A percentile compares a stretch with the other conserved stretches of the same genome.
Conservation (phyloP, 805 yeast species). For the Priceomyces carsonii region DNA sequence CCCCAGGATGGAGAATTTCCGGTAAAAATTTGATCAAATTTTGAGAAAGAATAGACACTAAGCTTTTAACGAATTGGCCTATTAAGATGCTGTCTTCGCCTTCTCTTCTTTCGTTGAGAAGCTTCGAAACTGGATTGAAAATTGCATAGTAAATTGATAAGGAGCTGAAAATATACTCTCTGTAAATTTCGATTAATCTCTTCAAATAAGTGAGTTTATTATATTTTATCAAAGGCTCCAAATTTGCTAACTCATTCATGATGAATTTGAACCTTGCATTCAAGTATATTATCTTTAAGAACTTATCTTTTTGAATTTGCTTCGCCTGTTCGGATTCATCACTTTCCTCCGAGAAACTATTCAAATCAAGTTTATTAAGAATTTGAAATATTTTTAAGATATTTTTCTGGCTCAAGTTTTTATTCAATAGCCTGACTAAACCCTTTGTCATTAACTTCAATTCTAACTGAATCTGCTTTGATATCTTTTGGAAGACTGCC, state of each 20-base stretch:
- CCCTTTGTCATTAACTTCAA: slow-evolving; percentile 68
- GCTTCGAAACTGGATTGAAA: slow-evolving; percentile 39
- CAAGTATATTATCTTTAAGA: slow-evolving; percentile 56
- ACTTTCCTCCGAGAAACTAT: slow-evolving; percentile 5
- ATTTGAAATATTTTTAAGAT: slow-evolving; percentile 78
- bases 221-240: slow-evolving; percentile 55
- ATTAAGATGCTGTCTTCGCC: slow-evolving; percentile 24
- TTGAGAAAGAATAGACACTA: slow-evolving; percentile 23
- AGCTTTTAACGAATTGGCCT: slow-evolving; percentile 29
- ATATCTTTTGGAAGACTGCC: slow-evolving; percentile 50
- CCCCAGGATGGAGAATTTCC: slow-evolving; percentile 9
- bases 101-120: slow-evolving; percentile 15
- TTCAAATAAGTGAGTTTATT: slow-evolving; percentile 65
- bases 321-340: slow-evolving; percentile 2
- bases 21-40: slow-evolving; percentile 26
- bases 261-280: slow-evolving; percentile 72
- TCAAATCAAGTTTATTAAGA: slow-evolving; percentile 58
- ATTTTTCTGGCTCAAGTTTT: slow-evolving; percentile 77
- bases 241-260: slow-evolving; percentile 55
- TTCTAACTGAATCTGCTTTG: slow-evolving; percentile 53
- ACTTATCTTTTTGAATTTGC: slow-evolving; percentile 14
- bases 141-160: slow-evolving; percentile 65
- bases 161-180: slow-evolving; percentile 81
- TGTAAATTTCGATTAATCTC: slow-evolving; percentile 75
- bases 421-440: slow-evolving; percentile 64